Base-by-base conservation (phyloP, 164 flowering plant species). In the Euptelea pleiosperma region DNA sequence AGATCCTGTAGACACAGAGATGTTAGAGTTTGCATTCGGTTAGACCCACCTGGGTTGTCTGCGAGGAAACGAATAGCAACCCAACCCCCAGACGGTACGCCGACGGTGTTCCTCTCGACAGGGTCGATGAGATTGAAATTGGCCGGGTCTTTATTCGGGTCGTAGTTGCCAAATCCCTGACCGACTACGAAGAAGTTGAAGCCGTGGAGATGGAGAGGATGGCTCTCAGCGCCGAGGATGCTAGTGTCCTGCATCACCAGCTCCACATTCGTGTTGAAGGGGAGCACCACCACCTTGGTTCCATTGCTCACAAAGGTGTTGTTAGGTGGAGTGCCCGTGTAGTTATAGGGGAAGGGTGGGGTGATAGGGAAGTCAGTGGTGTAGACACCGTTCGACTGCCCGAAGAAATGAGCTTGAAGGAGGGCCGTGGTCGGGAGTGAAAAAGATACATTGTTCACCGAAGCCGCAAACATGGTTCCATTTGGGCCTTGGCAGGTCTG, bases 171-270 rank as follows among this genome's bases (percentile, higher is more conserved):
- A 21, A 73, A 75, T 3, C 89, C 93, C 54, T 75, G 70, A 0
- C 89, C 93, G 1, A 84, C 82, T 0, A 82, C 79, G n/a, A 75
- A 84, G 78, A 86, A 84, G 31, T 86, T 82, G 57, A 69, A 86
- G 3, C 93, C 93, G 16, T 86, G 93, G 30, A 86, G 77, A 58
- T 86, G 89, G 9, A 85, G 76, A 10, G 89, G 93, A 61, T 84
- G 93, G 68, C 76, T 79, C 71, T 84, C 88, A 0, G 80, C 85
- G 0, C 81, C 85, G 1, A 82, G 70, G 54, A 84, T 82, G 66
- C 85, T 78, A 0, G 93, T 81, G 54, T 77, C 89, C 60, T 84
- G 93, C 81, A 83, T 11, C 47, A 86, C 76, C 18, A 86, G 14
- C 68, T 86, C 87, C 52, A 83, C 86, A 8, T 69, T 83, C 0